phyloP scores from a whole-genome alignment of 305 asterid genomes.

The Stenogyne calaminthoides region DNA sequence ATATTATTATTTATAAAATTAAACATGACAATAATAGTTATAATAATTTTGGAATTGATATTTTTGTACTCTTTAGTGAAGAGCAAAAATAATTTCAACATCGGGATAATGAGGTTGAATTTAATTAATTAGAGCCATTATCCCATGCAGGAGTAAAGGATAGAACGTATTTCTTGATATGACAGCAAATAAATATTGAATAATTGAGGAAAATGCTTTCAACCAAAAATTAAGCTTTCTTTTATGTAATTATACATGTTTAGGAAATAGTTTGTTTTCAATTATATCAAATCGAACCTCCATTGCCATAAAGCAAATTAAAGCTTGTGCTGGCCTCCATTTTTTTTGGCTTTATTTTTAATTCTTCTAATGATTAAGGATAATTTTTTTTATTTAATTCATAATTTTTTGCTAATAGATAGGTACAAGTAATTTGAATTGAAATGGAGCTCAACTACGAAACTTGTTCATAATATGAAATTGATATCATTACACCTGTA shows the following conservation, averaged over 20 bases:
- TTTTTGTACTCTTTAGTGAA: conserved; percentile 4
- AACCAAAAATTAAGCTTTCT: conserved; percentile 5
- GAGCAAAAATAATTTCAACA: conserved; percentile 20
- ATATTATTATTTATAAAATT: no score
- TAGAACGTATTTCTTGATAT: conserved; percentile 15
- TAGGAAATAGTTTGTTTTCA: neutral
- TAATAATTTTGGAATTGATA: conserved; percentile 25
- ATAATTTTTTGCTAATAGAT: neutral
- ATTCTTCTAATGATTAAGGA: neutral
- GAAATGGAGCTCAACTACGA: no score
- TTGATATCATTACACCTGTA: no score
- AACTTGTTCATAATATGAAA: no score
- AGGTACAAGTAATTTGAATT: no score
- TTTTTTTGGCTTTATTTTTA: neutral
- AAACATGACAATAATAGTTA: conserved; percentile 3
- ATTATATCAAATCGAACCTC: conserved; percentile 13
- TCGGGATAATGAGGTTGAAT: conserved; percentile 10
- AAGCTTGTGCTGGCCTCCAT: conserved; percentile 1
- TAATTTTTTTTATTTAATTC: neutral
- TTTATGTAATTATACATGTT: conserved; percentile 21
- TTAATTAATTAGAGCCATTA: conserved; percentile 19
- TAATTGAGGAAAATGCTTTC: conserved; percentile 8
- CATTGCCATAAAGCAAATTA: conserved; percentile 5
- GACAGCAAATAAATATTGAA: conserved; percentile 25
- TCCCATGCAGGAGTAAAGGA: conserved; percentile 1